Evolutionary conservation across 2,329 filamentous ascomycete species (phyloP), one percentile per base, ranked within the genome.

Genomic region (Venturia effusa): DNA sequence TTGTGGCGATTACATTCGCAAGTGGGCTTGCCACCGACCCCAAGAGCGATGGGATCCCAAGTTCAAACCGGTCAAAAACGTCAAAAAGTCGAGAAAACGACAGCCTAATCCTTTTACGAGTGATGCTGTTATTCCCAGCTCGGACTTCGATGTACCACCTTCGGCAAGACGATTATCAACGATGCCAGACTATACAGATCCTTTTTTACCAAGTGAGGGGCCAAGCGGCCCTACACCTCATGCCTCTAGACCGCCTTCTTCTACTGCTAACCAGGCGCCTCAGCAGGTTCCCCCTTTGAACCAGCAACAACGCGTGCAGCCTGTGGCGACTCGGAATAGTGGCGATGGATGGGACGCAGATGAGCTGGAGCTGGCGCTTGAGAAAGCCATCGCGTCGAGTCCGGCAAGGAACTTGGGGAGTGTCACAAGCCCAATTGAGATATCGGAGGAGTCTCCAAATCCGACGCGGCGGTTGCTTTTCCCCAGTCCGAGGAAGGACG

Each of bases 1-100:
- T 65, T 99, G 94, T 73, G 94, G 94, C 22, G 86, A 99, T 51
- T 99, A 92, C 91, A 87, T 99, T 69, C 86, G 87, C 66, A 97
- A 97, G 71, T 91, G 88, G 75, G 91, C 89, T 71, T 82, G 79
- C 30, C 94, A 96, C 79, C 87, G 94, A 10, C 94, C 94, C 2
- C 80, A 85, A 63, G 86, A 93, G 66, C 86, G 88, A 68, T 99
- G 93, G 93, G 88, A 88, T 68, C 54, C 62, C 13, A 22, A n/a
- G 4, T n/a, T 63, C n/a, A 71, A 71, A 57, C 59, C 68, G 10
- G 66, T 67, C 34, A 66, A 89, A 84, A 67, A 82, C 82, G 64
- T 77, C 80, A 40, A 77, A 80, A 37, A 78, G 11, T 67, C 81
- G 40, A 72, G 68, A 66, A 70, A 68, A 41, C 71, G 72, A 62